Conservation (phyloP, 2,329 filamentous ascomycete species). For the Botrytis byssoidea region DNA sequence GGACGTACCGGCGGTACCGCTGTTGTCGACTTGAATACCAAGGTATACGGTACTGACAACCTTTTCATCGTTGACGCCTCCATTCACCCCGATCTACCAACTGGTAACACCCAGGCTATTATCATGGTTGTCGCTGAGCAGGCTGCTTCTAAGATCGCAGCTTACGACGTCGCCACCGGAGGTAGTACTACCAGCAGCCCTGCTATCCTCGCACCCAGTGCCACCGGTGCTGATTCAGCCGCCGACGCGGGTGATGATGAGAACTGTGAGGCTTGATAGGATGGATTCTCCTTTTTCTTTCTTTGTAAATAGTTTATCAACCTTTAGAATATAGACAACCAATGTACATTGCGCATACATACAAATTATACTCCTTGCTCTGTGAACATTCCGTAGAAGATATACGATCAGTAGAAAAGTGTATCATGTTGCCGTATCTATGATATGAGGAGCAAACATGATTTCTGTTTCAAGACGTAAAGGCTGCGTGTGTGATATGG, state of each 20-base stretch:
- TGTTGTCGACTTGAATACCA: not conserved
- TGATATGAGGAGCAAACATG: not conserved
- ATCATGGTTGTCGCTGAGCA: not conserved
- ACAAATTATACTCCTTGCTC: not conserved
- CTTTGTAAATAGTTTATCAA: not conserved
- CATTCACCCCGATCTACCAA: not conserved
- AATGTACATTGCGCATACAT: not conserved
- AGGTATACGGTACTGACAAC: not conserved
- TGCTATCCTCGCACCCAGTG: not conserved
- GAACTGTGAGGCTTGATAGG: not conserved
- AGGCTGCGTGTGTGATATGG: not conserved
- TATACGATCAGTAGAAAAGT: not conserved
- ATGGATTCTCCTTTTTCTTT: not conserved
- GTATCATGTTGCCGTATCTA: not conserved
- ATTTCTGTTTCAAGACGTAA: not conserved
- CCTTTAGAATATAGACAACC: not conserved
- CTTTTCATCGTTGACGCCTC: not conserved
- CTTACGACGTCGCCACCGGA: not conserved
- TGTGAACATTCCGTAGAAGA: not conserved
- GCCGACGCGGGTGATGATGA: not conserved
- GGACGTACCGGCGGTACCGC: not conserved
- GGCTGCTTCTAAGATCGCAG: not conserved
- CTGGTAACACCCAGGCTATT: not conserved
- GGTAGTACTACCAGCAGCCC: not conserved
- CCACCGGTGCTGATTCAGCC: not conserved